Base-by-base conservation (phyloP, 768 basidiomycete species). In the Lactarius sp. region DNA sequence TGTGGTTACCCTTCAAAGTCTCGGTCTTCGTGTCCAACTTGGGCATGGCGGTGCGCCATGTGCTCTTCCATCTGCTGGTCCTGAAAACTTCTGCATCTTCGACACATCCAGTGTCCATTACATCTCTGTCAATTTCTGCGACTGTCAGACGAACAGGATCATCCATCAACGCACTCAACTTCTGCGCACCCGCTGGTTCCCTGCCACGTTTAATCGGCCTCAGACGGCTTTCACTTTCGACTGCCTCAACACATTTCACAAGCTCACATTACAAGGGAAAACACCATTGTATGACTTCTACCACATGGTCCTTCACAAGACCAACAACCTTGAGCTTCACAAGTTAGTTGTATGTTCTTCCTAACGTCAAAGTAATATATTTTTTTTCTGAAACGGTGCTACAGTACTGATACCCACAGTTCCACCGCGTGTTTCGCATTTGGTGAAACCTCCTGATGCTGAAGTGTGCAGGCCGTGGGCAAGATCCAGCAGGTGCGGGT, bases 221-320 rank as follows among this genome's bases (percentile, higher is more conserved):
- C 31, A 34, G 10, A 55, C 61, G 34, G 52, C n/a, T n/a, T n/a
- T n/a, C n/a, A n/a, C n/a, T n/a, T n/a, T n/a, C n/a, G n/a, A n/a
- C n/a, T n/a, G n/a, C n/a, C n/a, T n/a, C n/a, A n/a, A n/a, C n/a
- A n/a, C n/a, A n/a, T n/a, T n/a, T n/a, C n/a, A n/a, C n/a, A n/a
- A n/a, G n/a, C n/a, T n/a, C n/a, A n/a, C n/a, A n/a, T n/a, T n/a
- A n/a, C n/a, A n/a, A n/a, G n/a, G 60, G 9, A 66, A 66, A 41
- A 34, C 52, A 16, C 55, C 50, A 18, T 31, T 36, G 6, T 54
- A 50, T 31, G 64, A 66, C 42, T 66, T 56, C 36, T 61, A 66
- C 34, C 52, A 33, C 6, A 31, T 20, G 4, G 18, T 27, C 14
- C 8, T 14, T 37, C 9, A 22, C 14, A 16, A 34, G 16, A 31